phyloP scores from a whole-genome alignment of 768 basidiomycete species.

The Xerocomus potaroensis region DNA sequence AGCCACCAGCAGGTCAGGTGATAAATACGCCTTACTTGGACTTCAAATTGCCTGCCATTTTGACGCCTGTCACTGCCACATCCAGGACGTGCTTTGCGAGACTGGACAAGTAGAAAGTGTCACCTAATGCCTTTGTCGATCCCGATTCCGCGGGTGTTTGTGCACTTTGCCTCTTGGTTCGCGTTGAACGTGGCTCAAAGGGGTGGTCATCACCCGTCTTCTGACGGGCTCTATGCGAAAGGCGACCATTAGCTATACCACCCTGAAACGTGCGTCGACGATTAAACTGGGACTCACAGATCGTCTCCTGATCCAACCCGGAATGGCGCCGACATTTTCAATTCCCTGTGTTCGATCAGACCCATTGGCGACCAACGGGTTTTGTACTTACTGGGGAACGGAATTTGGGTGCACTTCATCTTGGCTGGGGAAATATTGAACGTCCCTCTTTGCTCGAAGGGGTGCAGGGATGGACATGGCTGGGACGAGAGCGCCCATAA shows the following conservation, averaged over 20 bases:
- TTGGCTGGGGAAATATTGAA: neutral
- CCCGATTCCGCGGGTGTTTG: too few relatives aligned
- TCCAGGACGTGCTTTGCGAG: neutral
- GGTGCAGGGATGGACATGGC: constrained; percentile 11
- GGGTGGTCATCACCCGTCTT: neutral
- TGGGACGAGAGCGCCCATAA: constrained; percentile 1
- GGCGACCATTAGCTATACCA: neutral
- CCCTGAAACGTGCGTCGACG: neutral
- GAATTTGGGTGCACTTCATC: too few relatives aligned
- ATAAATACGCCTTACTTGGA: neutral
- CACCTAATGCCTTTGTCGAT: too few relatives aligned
- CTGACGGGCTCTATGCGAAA: neutral
- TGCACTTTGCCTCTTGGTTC: neutral
- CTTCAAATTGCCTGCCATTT: neutral
- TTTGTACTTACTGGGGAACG: neutral
- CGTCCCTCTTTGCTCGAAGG: neutral
- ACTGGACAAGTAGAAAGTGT: neutral
- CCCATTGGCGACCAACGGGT: neutral
- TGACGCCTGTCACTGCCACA: too few relatives aligned
- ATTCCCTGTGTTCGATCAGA: neutral
- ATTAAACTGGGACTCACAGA: neutral
- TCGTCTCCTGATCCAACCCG: neutral
- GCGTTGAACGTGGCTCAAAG: neutral
- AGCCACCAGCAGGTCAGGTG: neutral
- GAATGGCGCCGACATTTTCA: neutral